Percentiles rank a stretch among this genome's conserved stretches.
Evolutionary conservation across 371 early-diverging fungal genomes (phyloP).

Genomic region (Catenaria anguillulae): DNA sequence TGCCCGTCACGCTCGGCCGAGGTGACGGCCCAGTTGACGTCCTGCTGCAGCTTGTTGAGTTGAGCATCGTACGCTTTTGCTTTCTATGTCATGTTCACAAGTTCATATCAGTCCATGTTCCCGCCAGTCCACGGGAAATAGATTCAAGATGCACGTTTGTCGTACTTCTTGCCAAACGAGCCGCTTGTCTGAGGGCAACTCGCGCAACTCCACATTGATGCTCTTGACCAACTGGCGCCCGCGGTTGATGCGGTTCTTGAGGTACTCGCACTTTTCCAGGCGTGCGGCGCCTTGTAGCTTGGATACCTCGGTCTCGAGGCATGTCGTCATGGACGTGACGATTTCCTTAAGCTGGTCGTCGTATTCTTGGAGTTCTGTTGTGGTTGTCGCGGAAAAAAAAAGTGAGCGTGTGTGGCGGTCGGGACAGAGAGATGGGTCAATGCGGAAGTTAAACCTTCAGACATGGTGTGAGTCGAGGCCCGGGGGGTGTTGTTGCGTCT

Average conservation of each 20-base stretch:
- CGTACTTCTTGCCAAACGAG: conserved; percentile 10
- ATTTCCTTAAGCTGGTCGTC: conserved; percentile 36
- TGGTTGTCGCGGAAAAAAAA: no score
- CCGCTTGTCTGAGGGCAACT: conserved; percentile 16
- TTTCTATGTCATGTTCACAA: conserved; percentile 11
- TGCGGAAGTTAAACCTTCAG: no score
- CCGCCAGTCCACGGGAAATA: no score
- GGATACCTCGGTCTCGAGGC: conserved; percentile 27
- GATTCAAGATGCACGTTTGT: no score
- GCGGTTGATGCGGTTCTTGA: conserved; percentile 29
- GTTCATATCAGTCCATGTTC: no score
- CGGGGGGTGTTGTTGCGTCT: no score
- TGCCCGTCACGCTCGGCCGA: conserved; percentile 11
- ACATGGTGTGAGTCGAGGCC: no score
- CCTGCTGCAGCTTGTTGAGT: conserved; percentile 29
- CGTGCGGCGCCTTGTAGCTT: conserved; percentile 28
- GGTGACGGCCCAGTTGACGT: conserved; percentile 34
- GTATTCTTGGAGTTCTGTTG: conserved; percentile 34
- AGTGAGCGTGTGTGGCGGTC: neutral
- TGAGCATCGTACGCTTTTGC: conserved; percentile 22
- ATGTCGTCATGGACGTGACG: conserved; percentile 18
- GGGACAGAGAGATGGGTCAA: neutral
- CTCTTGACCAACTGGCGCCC: conserved; percentile 33
- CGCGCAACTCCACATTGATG: conserved; percentile 31
- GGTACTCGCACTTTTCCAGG: conserved; percentile 36